phyloP scores from a whole-genome alignment of 179 eudicot species.

The Silene noctiflora region DNA sequence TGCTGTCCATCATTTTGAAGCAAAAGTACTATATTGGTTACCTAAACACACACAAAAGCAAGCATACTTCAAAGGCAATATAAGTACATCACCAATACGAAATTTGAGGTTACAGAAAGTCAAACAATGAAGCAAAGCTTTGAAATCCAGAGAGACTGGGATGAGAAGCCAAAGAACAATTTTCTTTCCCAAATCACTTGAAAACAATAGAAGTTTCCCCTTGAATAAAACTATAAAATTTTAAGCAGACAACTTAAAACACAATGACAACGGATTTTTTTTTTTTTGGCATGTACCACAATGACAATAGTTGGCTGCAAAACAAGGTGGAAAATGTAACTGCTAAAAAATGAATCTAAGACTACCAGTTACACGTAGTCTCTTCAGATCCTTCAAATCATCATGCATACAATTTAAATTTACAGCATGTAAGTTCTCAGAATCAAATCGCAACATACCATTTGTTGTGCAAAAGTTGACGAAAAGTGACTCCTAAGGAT shows the following conservation, averaged over 20 bases:
- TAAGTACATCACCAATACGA: background rate
- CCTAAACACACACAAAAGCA: background rate
- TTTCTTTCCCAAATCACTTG: background rate
- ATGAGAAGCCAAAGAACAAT: background rate
- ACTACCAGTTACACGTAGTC: background rate
- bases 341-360: background rate
- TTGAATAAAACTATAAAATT: background rate
- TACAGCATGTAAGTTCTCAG: background rate
- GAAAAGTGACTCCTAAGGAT: constrained; percentile 51
- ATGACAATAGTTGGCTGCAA: background rate
- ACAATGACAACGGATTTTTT: background rate
- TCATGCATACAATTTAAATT: background rate
- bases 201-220: background rate
- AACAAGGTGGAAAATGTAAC: background rate
- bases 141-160: background rate
- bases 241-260: background rate
- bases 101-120: background rate
- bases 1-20: background rate
- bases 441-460: constrained; percentile 46
- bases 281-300: no score
- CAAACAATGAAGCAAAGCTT: constrained; percentile 1
- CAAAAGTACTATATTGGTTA: constrained; percentile 3
- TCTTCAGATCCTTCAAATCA: background rate
- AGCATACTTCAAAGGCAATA: background rate
- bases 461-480: constrained; percentile 58